Conservation (phyloP, 495 filamentous ascomycete genomes). For the Rhypophila decipiens region DNA sequence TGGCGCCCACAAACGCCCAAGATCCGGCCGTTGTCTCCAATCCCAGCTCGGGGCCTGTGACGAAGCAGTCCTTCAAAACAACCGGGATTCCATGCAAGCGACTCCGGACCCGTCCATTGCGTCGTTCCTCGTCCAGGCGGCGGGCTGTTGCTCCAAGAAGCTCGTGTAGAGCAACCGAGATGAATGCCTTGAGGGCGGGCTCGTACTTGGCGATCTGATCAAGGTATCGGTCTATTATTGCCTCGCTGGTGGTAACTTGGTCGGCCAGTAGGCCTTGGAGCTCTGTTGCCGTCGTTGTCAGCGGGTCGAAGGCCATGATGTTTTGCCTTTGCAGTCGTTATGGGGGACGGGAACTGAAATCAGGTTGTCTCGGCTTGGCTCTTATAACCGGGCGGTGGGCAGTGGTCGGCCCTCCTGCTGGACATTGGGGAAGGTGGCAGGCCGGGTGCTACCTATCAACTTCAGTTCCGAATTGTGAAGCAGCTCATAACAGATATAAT, state of each 20-base stretch:
- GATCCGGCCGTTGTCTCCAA: slow-evolving; percentile 40
- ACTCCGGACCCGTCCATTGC: slow-evolving; percentile 44
- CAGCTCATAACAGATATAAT: no score
- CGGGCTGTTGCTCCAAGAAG: slow-evolving; percentile 33
- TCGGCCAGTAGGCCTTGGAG: slow-evolving; percentile 28
- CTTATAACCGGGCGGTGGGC: no score
- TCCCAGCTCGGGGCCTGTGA: slow-evolving; percentile 29
- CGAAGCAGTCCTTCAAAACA: slow-evolving; percentile 29
- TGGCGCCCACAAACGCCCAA: slow-evolving; percentile 8
- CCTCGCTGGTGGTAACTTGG: slow-evolving; percentile 30
- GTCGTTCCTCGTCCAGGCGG: slow-evolving; percentile 51
- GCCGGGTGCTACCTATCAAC: no score
- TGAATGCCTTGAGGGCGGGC: slow-evolving; percentile 40
- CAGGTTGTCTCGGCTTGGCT: no score
- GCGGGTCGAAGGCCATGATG: slow-evolving; percentile 31
- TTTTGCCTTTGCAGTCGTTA: no score
- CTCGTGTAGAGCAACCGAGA: slow-evolving; percentile 53
- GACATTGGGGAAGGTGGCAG: no score
- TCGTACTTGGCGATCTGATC: slow-evolving; percentile 45
- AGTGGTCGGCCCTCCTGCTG: no score
- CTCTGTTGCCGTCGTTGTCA: slow-evolving; percentile 32
- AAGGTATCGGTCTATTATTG: slow-evolving; percentile 42
- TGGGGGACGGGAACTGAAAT: no score
- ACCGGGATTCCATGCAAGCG: slow-evolving; percentile 44
- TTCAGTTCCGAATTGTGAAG: no score